Percentiles rank a stretch among this genome's conserved stretches.
phyloP scores from a whole-genome alignment of 768 basidiomycete genomes.

The Lactifluus subvellereus region DNA sequence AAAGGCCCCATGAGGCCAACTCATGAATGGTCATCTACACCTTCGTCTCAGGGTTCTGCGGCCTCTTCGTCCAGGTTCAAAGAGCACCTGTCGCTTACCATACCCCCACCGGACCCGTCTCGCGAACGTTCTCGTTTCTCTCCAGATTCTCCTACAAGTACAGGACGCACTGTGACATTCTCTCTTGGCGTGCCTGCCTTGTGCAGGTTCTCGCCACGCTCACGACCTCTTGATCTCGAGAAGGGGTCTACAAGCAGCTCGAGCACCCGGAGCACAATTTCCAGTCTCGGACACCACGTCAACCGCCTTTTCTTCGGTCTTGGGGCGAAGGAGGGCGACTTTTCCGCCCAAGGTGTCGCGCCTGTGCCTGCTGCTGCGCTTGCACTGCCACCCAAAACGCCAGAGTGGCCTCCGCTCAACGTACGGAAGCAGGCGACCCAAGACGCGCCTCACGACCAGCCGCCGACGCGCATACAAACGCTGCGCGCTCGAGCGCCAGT shows the following conservation, averaged over 20 bases:
- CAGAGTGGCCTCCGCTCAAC: conserved; percentile 37
- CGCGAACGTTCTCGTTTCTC: conserved; percentile 40
- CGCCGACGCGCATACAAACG: conserved; percentile 28
- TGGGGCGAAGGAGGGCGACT: conserved; percentile 26
- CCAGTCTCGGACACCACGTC: conserved; percentile 31
- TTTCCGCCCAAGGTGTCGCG: conserved; percentile 27
- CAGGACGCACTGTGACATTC: conserved; percentile 12
- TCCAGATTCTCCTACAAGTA: conserved; percentile 35
- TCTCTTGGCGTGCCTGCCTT: conserved; percentile 26
- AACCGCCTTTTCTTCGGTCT: conserved; percentile 36
- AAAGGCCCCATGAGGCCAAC: conserved; percentile 13
- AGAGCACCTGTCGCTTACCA: conserved; percentile 18
- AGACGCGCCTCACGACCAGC: conserved; percentile 26
- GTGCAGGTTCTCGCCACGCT: conserved; percentile 25
- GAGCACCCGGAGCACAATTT: conserved; percentile 19
- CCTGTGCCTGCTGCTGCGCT: conserved; percentile 28
- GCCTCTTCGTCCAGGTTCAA: conserved; percentile 7
- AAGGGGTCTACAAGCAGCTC: conserved; percentile 19
- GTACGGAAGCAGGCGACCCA: conserved; percentile 32
- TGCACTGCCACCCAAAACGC: conserved; percentile 21
- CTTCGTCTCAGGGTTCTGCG: conserved; percentile 1
- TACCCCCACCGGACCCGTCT: conserved; percentile 25
- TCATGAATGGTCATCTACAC: not conserved
- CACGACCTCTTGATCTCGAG: conserved; percentile 23
- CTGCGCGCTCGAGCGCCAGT: conserved; percentile 32